Percentiles rank a stretch among this genome's conserved stretches.
These are phyloP conservation scores for Clonostachys rosea DNA, from an alignment of 2,329 filamentous ascomycete species.

Conservation along the genomic window DNA sequence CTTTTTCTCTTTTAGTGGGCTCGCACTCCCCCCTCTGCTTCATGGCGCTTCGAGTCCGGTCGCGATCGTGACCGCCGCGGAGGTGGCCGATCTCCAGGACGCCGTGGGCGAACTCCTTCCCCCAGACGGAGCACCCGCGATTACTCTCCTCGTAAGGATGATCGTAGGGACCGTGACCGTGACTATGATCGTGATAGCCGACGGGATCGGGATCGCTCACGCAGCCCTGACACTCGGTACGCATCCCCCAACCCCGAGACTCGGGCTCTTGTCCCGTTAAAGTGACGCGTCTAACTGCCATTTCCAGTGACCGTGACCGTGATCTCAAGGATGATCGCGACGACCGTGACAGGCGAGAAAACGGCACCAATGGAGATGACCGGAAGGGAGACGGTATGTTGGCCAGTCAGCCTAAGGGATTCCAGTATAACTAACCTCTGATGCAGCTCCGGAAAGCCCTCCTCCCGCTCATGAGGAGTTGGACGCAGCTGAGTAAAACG, in stretches of 20 bases:
- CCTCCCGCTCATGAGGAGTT: constrained; percentile 87
- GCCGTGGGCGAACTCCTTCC: constrained; percentile 69
- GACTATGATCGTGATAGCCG: constrained; percentile 74
- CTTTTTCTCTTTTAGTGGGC: constrained; percentile 66
- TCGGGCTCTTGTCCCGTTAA: background rate
- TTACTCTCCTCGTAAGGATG: constrained; percentile 85
- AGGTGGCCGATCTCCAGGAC: constrained; percentile 53
- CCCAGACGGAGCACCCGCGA: constrained; percentile 74
- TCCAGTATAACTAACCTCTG: constrained; percentile 12
- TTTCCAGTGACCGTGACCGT: constrained; percentile 45
- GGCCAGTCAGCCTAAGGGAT: constrained; percentile 6
- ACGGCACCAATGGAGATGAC: constrained; percentile 79
- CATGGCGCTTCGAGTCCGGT: constrained; percentile 96
- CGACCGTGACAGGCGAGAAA: constrained; percentile 70
- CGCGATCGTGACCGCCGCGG: constrained; percentile 63
- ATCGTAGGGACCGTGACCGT: constrained; percentile 72
- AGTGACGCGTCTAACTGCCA: background rate
- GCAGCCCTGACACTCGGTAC: constrained; percentile 62
- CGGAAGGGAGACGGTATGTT: constrained; percentile 66
- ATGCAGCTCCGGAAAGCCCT: constrained; percentile 65
- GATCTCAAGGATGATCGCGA: constrained; percentile 63
- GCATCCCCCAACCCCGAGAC: background rate
- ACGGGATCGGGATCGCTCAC: constrained; percentile 71
- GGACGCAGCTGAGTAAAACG: constrained; percentile 76
- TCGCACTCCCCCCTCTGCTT: constrained; percentile 93